These are phyloP conservation scores for Colletotrichum karsti DNA, from an alignment of 2,329 filamentous ascomycete species.

Conservation along the genomic window DNA sequence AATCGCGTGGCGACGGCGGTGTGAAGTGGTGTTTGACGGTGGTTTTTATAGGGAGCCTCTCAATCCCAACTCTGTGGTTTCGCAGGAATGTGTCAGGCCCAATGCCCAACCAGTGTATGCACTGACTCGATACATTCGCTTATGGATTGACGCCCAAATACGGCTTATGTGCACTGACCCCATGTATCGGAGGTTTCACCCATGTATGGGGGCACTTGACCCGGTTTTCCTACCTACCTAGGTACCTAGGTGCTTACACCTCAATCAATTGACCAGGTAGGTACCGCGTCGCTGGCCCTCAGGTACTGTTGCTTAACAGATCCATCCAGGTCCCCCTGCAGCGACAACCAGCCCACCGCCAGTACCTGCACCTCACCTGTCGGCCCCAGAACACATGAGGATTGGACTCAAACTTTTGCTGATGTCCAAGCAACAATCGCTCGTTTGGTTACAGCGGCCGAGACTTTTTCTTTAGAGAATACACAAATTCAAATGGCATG, in stretches of 20 bases:
- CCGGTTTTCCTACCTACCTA: background rate
- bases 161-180: too few relatives aligned
- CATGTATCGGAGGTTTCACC: too few relatives aligned
- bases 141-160: too few relatives aligned
- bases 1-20: background rate
- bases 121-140: too few relatives aligned
- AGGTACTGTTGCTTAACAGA: too few relatives aligned
- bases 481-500: background rate
- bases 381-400: background rate
- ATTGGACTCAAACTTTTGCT: background rate
- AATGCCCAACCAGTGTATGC: too few relatives aligned
- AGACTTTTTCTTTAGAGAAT: background rate
- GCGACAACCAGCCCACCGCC: background rate
- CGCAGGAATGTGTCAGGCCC: too few relatives aligned
- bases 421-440: background rate
- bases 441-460: background rate
- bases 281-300: too few relatives aligned
- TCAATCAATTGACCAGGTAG: too few relatives aligned
- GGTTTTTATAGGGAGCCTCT: background rate
- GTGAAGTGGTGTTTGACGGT: background rate
- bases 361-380: background rate
- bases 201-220: too few relatives aligned
- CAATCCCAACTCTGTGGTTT: background rate
- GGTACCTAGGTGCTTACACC: rapidly evolving
- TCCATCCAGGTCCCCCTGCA: background rate